phyloP scores from a whole-genome alignment of 345 rosid species.

The Eutrema heterophyllum region DNA sequence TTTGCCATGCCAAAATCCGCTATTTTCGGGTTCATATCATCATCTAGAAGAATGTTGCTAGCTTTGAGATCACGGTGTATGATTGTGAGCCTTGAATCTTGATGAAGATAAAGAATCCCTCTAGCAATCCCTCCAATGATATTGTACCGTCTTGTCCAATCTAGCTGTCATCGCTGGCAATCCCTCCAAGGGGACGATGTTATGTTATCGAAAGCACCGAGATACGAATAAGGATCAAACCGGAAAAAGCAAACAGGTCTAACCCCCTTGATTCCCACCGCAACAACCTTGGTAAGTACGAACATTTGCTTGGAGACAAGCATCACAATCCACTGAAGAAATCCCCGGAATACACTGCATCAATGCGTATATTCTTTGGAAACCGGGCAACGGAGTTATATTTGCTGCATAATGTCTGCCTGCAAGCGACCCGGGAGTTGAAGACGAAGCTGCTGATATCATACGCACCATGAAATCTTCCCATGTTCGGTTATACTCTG shows the following conservation, averaged over 20 bases:
- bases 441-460: neutral
- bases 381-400: neutral
- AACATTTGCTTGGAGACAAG: constrained; percentile 29
- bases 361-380: neutral
- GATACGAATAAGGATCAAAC: constrained; percentile 25
- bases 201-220: too few species aligned
- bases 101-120: too few species aligned
- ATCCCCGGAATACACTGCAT: constrained; percentile 22
- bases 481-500: constrained; percentile 8
- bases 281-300: constrained; percentile 23
- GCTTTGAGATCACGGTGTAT: too few species aligned
- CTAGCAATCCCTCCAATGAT: too few species aligned
- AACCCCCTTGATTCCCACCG: constrained; percentile 27
- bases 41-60: too few species aligned
- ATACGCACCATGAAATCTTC: neutral
- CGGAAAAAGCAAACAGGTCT: constrained; percentile 30
- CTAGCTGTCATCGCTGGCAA: too few species aligned
- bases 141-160: too few species aligned
- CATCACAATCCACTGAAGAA: constrained; percentile 1
- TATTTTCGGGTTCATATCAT: too few species aligned
- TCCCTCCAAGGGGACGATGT: too few species aligned
- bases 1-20: too few species aligned
- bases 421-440: neutral
- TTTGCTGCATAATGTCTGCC: constrained; percentile 14
- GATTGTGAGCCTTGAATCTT: too few species aligned